A percentile compares a stretch with the other conserved stretches of the same genome.
Conservation (phyloP, 2,329 filamentous ascomycete species). For the Chrysoporthe puriensis region DNA sequence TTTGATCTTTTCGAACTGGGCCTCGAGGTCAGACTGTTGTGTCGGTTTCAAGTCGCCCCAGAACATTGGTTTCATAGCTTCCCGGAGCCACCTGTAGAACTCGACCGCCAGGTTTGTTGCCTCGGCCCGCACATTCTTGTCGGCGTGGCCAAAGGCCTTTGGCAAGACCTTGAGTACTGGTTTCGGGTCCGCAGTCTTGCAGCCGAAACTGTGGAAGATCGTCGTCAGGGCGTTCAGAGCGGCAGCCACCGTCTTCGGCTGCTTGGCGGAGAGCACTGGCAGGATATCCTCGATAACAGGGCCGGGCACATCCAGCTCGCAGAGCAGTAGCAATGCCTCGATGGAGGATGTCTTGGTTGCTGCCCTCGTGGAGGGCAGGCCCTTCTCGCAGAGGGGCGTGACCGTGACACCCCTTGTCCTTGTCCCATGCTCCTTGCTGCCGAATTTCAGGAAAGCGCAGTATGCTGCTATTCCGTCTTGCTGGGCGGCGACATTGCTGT, state of each 20-base stretch:
- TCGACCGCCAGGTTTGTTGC: slow-evolving; percentile 91
- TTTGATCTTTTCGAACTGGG: slow-evolving; percentile 92
- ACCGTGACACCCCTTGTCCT: slow-evolving; percentile 79
- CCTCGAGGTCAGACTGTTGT: slow-evolving; percentile 91
- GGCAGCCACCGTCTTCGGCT: slow-evolving; percentile 80
- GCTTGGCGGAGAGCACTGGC: slow-evolving; percentile 81
- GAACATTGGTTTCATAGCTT: slow-evolving; percentile 98
- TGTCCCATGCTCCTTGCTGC: slow-evolving; percentile 76
- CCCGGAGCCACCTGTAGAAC: slow-evolving; percentile 93
- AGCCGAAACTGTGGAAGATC: slow-evolving; percentile 92
- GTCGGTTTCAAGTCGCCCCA: slow-evolving; percentile 95
- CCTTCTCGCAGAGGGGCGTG: slow-evolving; percentile 85
- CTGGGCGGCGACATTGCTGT: slow-evolving; percentile 96
- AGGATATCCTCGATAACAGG: slow-evolving; percentile 91
- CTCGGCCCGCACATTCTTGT: slow-evolving; percentile 97
- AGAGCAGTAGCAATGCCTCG: slow-evolving; percentile 84
- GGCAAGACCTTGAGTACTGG: slow-evolving; percentile 85
- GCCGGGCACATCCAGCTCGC: slow-evolving; percentile 84
- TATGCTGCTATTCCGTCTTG: slow-evolving; percentile 87
- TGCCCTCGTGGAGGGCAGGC: slow-evolving; percentile 82
- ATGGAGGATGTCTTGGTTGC: slow-evolving; percentile 85
- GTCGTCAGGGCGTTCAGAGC: slow-evolving; percentile 76
- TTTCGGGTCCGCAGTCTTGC: slow-evolving; percentile 93
- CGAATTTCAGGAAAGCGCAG: slow-evolving; percentile 91
- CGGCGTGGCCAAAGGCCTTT: slow-evolving; percentile 92